Percentiles rank a stretch among this genome's conserved stretches.
phyloP scores from a whole-genome alignment of 208 protist genomes.

The Leishmania arabica region DNA sequence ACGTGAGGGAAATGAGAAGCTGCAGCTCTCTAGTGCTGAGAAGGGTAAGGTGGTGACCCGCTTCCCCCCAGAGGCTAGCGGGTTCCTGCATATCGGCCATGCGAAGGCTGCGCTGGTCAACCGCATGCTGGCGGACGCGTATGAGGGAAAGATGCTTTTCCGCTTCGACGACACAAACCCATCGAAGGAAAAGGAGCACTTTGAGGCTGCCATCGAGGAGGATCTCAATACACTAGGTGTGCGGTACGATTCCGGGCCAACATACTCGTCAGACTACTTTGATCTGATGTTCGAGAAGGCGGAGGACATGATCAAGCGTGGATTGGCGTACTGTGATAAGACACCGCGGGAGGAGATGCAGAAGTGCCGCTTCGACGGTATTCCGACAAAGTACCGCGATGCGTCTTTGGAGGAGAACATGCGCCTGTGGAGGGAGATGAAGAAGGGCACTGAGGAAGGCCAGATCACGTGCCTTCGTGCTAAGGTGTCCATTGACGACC shows the following conservation, averaged over 20 bases:
- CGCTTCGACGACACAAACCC: slow-evolving; percentile 99
- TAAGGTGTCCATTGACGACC: slow-evolving; percentile 96
- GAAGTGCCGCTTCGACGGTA: slow-evolving; percentile 90
- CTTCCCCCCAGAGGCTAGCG: slow-evolving; percentile 98
- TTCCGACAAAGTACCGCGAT: slow-evolving; percentile 90
- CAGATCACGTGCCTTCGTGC: slow-evolving; percentile 94
- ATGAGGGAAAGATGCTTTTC: slow-evolving; percentile 98
- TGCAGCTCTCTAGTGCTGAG: slow-evolving; percentile 76
- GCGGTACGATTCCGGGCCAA: slow-evolving; percentile 79
- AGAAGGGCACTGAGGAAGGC: slow-evolving; percentile 85
- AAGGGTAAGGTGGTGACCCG: slow-evolving; percentile 94
- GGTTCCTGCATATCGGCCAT: slow-evolving; percentile 98
- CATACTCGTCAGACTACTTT: slow-evolving; percentile 98
- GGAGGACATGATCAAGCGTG: slow-evolving; percentile 90
- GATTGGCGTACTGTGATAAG: slow-evolving; percentile 98
- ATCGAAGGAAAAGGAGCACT: slow-evolving; percentile 97
- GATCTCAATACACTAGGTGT: slow-evolving; percentile 96
- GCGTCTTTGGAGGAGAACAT: slow-evolving; percentile 96
- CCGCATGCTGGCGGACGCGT: slow-evolving; percentile 95
- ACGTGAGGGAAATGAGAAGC: slow-evolving; percentile 63
- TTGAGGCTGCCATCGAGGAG: slow-evolving; percentile 95
- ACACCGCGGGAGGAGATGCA: slow-evolving; percentile 95
- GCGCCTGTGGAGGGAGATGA: slow-evolving; percentile 96
- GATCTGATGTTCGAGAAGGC: slow-evolving; percentile 92
- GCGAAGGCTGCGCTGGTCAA: slow-evolving; percentile 99